A percentile compares a stretch with the other conserved stretches of the same genome.
Conservation (phyloP, 2,329 filamentous ascomycete species). For the Septoria linicola region DNA sequence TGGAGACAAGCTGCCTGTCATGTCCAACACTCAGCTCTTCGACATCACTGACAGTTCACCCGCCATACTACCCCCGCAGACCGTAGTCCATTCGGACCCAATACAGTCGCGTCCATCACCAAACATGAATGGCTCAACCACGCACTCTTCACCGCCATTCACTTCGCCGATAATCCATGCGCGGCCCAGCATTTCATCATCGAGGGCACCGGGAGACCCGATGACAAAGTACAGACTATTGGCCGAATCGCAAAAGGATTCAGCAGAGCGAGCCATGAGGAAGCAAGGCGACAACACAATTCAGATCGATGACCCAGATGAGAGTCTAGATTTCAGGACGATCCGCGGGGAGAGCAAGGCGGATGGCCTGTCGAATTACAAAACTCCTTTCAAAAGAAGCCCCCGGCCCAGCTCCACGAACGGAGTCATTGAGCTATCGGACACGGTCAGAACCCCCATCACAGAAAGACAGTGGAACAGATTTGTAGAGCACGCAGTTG, state of each 20-base stretch:
- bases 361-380: constrained; percentile 13
- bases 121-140: constrained; percentile 35
- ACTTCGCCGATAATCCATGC: constrained; percentile 1
- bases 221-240: constrained; percentile 37
- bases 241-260: constrained; percentile 45
- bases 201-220: neutral
- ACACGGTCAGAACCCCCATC: constrained; percentile 1
- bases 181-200: neutral
- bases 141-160: constrained; percentile 39
- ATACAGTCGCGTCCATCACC: constrained; percentile 49
- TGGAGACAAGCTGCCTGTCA: constrained; percentile 31
- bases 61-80: constrained; percentile 32
- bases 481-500: constrained; percentile 2
- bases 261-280: too few species aligned
- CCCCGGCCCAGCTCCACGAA: constrained; percentile 10
- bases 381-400: constrained; percentile 11
- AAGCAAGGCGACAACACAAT: too few species aligned
- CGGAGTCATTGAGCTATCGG: constrained; percentile 1
- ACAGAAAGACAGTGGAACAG: constrained; percentile 8
- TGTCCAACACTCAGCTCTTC: constrained; percentile 50
- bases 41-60: constrained; percentile 47
- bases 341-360: neutral
- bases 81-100: constrained; percentile 34
- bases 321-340: neutral
- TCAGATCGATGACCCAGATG: constrained; percentile 2